Conservation (phyloP, 1,284 basidiomycete genomes). For the Irpex lacteus region DNA sequence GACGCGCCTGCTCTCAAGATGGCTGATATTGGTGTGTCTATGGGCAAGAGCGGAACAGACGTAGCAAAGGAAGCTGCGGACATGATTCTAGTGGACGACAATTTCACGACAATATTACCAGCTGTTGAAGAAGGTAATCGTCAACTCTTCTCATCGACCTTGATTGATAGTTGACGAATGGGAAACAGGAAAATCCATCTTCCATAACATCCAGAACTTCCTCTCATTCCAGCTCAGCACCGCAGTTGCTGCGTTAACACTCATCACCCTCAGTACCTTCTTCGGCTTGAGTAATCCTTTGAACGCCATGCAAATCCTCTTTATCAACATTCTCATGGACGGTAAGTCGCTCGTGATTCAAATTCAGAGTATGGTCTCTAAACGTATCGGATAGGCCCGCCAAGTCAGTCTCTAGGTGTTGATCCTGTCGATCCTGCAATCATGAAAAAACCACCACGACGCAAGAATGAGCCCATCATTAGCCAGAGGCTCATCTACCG, state of each 20-base stretch:
- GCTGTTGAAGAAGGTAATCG: conserved; percentile 93
- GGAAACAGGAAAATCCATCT: conserved; percentile 64
- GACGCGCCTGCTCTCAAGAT: conserved; percentile 96
- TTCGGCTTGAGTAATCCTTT: conserved; percentile 89
- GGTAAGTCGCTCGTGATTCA: conserved; percentile 45
- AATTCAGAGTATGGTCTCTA: conserved; percentile 3
- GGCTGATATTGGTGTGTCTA: conserved; percentile 97
- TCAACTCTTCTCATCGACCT: neutral
- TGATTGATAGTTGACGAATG: neutral
- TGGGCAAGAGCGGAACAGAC: conserved; percentile 97
- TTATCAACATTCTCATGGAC: conserved; percentile 99
- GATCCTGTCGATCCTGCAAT: conserved; percentile 92
- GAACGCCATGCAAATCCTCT: conserved; percentile 98
- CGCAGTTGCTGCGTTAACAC: conserved; percentile 89
- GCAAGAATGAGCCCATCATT: conserved; percentile 88
- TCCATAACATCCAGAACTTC: conserved; percentile 99
- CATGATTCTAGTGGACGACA: conserved; percentile 96
- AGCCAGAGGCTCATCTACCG: conserved; percentile 71
- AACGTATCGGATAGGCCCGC: conserved; percentile 60
- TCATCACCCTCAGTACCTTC: conserved; percentile 92
- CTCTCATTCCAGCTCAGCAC: conserved; percentile 96
- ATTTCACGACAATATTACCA: conserved; percentile 91
- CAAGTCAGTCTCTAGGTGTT: conserved; percentile 93
- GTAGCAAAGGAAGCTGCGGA: conserved; percentile 98
- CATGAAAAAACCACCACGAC: conserved; percentile 86